Conservation (phyloP, 768 basidiomycete species). For the Panaeolus cyanescens region DNA sequence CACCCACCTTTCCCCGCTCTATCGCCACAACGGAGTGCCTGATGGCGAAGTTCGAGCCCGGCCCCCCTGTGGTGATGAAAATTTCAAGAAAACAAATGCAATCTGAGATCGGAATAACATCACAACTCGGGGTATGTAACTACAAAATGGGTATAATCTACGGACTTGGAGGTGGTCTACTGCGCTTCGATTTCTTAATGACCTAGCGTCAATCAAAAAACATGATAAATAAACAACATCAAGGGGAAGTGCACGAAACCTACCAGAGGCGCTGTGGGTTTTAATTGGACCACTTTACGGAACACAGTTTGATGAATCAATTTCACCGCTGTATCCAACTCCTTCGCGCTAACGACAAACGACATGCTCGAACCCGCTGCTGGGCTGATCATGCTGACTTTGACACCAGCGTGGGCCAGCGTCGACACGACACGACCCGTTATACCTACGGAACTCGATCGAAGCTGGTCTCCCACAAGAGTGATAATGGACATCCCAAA, state of each 20-base stretch:
- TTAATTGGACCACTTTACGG: background rate
- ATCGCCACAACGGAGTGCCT: too few species aligned
- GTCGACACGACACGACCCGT: slow-evolving; percentile 85
- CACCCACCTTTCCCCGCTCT: too few species aligned
- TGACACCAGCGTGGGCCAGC: slow-evolving; percentile 84
- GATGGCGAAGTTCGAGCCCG: too few species aligned
- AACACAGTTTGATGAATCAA: background rate
- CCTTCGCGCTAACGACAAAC: slow-evolving; percentile 78
- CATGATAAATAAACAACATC: background rate
- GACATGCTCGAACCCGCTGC: slow-evolving; percentile 89
- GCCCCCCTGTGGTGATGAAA: too few species aligned
- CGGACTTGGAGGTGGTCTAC: background rate
- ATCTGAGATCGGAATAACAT: too few species aligned
- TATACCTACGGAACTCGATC: slow-evolving; percentile 65
- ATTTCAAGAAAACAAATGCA: too few species aligned
- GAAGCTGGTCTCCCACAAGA: slow-evolving; percentile 90
- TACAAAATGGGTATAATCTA: too few species aligned
- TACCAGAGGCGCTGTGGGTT: background rate
- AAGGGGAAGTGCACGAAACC: background rate
- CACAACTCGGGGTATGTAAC: too few species aligned
- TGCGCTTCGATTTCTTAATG: background rate
- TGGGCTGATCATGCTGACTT: slow-evolving; percentile 96
- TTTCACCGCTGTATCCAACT: slow-evolving; percentile 26
- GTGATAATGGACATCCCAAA: slow-evolving; percentile 89
- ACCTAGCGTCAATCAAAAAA: background rate